Percentiles rank a stretch among this genome's conserved stretches.
phyloP scores from a whole-genome alignment of 2,329 filamentous ascomycete genomes.

The Westerdykella aurantiaca region DNA sequence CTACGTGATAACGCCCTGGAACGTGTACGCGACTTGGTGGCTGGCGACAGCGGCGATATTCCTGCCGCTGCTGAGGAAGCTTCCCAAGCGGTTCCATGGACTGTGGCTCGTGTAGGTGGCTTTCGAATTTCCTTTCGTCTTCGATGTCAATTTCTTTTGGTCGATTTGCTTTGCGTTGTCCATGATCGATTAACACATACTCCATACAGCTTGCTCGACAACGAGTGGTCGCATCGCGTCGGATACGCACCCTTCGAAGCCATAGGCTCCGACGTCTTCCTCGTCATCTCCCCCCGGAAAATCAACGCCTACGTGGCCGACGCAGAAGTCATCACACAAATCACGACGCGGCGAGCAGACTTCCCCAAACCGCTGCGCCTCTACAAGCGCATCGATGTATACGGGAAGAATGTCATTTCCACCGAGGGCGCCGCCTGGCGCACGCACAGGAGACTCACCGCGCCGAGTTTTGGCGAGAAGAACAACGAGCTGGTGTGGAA shows the following conservation, averaged over 20 bases:
- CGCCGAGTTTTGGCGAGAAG: slow-evolving; percentile 69
- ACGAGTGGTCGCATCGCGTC: slow-evolving; percentile 55
- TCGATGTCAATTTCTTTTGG: neutral
- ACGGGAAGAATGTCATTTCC: slow-evolving; percentile 65
- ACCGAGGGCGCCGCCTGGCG: slow-evolving; percentile 67
- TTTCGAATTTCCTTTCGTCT: too few species aligned
- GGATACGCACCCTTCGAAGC: slow-evolving; percentile 55
- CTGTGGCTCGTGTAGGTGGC: slow-evolving; percentile 54
- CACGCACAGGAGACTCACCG: slow-evolving; percentile 65
- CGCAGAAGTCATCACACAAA: slow-evolving; percentile 60
- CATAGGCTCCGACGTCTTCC: slow-evolving; percentile 55
- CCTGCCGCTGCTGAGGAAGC: slow-evolving; percentile 50
- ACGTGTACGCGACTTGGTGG: slow-evolving; percentile 51
- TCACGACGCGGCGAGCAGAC: slow-evolving; percentile 60
- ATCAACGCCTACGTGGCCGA: slow-evolving; percentile 55
- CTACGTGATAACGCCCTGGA: slow-evolving; percentile 39
- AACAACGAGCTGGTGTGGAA: slow-evolving; percentile 64
- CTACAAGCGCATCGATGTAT: slow-evolving; percentile 58
- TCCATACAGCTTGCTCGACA: slow-evolving; percentile 46
- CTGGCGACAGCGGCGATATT: slow-evolving; percentile 51
- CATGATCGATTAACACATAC: slow-evolving; percentile 2
- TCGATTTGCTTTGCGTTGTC: neutral
- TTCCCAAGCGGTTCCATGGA: slow-evolving; percentile 54
- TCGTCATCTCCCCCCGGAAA: slow-evolving; percentile 55
- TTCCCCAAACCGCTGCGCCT: slow-evolving; percentile 63